These are phyloP conservation scores for Colletotrichum cuscutae DNA, from an alignment of 2,329 filamentous ascomycete genomes.

Conservation along the genomic window DNA sequence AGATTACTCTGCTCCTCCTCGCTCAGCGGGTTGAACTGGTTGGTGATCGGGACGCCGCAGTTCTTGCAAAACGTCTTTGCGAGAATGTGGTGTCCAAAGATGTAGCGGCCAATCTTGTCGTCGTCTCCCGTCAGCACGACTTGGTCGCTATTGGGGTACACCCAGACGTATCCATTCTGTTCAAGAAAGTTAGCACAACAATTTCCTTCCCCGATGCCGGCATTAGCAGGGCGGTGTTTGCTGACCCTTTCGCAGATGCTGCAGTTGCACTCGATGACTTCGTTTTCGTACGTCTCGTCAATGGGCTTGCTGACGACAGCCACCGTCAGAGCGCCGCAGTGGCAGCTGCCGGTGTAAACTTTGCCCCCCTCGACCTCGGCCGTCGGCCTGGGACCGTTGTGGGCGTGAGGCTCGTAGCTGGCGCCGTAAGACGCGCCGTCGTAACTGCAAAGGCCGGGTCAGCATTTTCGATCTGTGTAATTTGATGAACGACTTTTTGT, in stretches of 20 bases:
- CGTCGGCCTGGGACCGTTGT: conserved; percentile 53
- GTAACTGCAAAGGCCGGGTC: conserved; percentile 42
- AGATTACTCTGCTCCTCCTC: conserved; percentile 50
- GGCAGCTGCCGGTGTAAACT: conserved; percentile 61
- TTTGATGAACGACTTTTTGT: background rate
- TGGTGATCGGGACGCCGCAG: conserved; percentile 57
- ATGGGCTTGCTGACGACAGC: conserved; percentile 55
- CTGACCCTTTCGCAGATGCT: conserved; percentile 58
- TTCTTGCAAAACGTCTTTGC: conserved; percentile 59
- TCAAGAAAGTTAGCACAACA: background rate
- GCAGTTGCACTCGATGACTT: conserved; percentile 59
- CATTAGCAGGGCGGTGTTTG: background rate
- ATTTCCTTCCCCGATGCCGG: background rate
- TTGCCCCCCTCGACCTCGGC: conserved; percentile 48
- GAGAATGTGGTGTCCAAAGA: conserved; percentile 44
- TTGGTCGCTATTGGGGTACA: conserved; percentile 52
- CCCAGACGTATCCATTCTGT: conserved; percentile 57
- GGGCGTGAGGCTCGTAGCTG: conserved; percentile 48
- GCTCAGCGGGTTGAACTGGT: conserved; percentile 41
- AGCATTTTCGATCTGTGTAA: background rate
- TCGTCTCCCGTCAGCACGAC: conserved; percentile 51
- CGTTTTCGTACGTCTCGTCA: conserved; percentile 46
- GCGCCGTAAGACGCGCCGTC: conserved; percentile 48
- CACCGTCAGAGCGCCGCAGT: conserved; percentile 60
- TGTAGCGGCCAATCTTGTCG: conserved; percentile 52